These are phyloP conservation scores for Penstemon barbatus DNA, from an alignment of 257 asterid species.

Conservation along the genomic window DNA sequence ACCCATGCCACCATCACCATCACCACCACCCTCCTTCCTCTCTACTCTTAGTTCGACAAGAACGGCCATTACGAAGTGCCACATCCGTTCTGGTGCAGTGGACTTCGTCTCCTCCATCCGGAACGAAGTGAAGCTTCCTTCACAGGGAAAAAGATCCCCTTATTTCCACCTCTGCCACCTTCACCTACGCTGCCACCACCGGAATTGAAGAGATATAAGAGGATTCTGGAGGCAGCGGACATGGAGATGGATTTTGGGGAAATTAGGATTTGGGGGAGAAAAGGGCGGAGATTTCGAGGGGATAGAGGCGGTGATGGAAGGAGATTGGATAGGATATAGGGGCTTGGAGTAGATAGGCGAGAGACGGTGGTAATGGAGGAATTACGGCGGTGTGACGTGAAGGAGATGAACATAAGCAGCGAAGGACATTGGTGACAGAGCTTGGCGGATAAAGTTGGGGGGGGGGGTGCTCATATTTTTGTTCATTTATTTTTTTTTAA, in stretches of 20 bases:
- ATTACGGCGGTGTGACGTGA: conserved; percentile 35
- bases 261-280: conserved; percentile 25
- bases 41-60: no score
- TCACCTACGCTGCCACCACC: conserved; percentile 60
- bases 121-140: conserved; percentile 50
- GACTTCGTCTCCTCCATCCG: no score
- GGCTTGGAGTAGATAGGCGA: conserved; percentile 18
- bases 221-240: conserved; percentile 59
- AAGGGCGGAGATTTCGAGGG: conserved; percentile 38
- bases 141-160: conserved; percentile 44
- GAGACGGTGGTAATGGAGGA: conserved; percentile 25
- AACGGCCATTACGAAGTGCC: no score
- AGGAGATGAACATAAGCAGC: conserved; percentile 38
- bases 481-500: no score
- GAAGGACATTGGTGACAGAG: conserved; percentile 41
- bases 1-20: no score
- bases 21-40: no score
- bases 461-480: no score
- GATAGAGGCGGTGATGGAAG: conserved; percentile 32
- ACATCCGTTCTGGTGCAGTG: no score
- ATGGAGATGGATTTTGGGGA: conserved; percentile 44
- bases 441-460: no score
- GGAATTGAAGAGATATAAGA: conserved; percentile 24
- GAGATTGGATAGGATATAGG: conserved; percentile 41
- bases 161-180: not conserved